Base-by-base conservation (phyloP, 139 green algal species). In the Chlorella sp. region DNA sequence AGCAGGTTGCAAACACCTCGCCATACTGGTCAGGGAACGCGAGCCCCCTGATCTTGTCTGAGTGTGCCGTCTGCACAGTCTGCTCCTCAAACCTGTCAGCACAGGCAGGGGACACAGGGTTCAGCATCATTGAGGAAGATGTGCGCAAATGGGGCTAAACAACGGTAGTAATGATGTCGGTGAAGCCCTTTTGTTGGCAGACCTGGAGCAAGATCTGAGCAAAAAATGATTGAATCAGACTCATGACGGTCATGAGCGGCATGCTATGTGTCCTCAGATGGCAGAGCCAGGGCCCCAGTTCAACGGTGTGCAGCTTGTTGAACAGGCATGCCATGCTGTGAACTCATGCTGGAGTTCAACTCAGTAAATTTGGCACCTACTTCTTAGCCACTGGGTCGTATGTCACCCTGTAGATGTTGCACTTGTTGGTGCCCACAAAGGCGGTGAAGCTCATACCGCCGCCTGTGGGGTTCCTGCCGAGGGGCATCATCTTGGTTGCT, bases 21-120 rank as follows among this genome's bases (percentile, higher is more conserved):
- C 68, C 71, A 75, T 87, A 92, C 32, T 81, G 69, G 4, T 80
- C 5, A 5, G 88, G 89, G 82, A 97, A 94, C 23, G 83, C 84
- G 22, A 95, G 70, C 61, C 84, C 86, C 71, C 88, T 91, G 73
- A 97, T 86, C 23, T 74, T 72, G 24, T 86, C 77, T 5, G 49
- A 65, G 75, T 94, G 90, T 5, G 88, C 84, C 23, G 86, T 92
- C 74, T 94, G 89, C 14, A 94, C 35, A 92, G 77, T 79, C 94
- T 84, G 60, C 82, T 68, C 14, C 66, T 82, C 29, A 91, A 69
- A 77, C 83, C 87, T 77, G 35, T 62, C 24, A 68, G 30, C 30
- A 68, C 55, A 64, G 72, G 64, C 20, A 2, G 35, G 31, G 31
- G 62, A 27, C 42, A 55, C 42, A 24, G 42, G 42, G 42, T 55